Evolutionary conservation across 306 rosid species (phyloP).

Genomic region (Fagus sylvatica): DNA sequence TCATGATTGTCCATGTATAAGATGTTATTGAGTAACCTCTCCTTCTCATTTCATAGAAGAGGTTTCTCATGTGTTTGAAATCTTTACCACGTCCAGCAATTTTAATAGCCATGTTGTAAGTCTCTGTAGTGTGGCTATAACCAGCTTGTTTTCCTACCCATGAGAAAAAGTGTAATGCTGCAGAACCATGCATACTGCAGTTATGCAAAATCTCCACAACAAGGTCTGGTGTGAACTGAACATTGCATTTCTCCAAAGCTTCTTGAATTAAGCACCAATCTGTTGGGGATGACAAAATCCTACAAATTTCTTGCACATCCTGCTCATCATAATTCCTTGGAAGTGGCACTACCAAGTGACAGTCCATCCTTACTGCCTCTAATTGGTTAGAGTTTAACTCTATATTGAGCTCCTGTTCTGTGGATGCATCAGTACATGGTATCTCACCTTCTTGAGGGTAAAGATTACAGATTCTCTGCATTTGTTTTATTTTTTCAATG

Average conservation of each 20-base stretch:
- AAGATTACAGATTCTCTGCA: conserved; percentile 42
- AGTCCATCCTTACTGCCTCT: conserved; percentile 25
- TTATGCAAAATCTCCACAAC: conserved; percentile 56
- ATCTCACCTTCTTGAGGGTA: conserved; percentile 35
- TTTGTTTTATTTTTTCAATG: conserved; percentile 58
- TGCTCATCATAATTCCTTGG: conserved; percentile 42
- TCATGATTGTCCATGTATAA: conserved; percentile 95
- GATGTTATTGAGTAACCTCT: conserved; percentile 53
- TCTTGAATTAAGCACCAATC: conserved; percentile 57
- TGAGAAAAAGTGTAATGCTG: conserved; percentile 58
- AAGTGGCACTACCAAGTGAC: conserved; percentile 26
- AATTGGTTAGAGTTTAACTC: conserved; percentile 28
- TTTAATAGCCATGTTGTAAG: conserved; percentile 84
- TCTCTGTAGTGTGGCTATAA: conserved; percentile 62
- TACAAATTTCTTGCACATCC: conserved; percentile 48
- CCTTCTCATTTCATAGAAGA: conserved; percentile 83
- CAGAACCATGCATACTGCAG: conserved; percentile 48
- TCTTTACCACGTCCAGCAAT: conserved; percentile 84
- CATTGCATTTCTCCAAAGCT: conserved; percentile 51
- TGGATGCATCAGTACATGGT: conserved; percentile 25
- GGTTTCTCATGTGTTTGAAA: conserved; percentile 84
- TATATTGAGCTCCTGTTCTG: conserved; percentile 26
- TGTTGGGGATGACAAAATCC: conserved; percentile 52
- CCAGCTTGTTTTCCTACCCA: conserved; percentile 74
- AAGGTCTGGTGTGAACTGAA: conserved; percentile 64